Evolutionary conservation across 257 asterid genomes (phyloP).

Genomic region (Leptodermis oblonga): DNA sequence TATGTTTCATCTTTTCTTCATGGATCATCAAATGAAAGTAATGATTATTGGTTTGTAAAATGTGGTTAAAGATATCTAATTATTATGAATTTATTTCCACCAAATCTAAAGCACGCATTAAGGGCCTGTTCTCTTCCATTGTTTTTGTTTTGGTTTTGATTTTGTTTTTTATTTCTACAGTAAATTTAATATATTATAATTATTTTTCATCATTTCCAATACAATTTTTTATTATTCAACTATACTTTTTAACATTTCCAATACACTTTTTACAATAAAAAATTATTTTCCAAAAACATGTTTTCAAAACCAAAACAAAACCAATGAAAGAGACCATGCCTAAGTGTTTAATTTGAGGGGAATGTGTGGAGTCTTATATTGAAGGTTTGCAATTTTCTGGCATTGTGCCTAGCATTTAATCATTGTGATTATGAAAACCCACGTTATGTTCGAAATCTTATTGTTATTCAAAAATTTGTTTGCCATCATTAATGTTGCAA

Average conservation of each 20-base stretch:
- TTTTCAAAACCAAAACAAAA: too few relatives aligned
- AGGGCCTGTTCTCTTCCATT: too few relatives aligned
- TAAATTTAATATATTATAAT: too few relatives aligned
- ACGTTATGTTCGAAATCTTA: background rate
- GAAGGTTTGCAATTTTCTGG: background rate
- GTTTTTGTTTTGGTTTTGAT: too few relatives aligned
- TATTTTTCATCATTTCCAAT: too few relatives aligned
- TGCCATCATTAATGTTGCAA: background rate
- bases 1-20: background rate
- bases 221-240: too few relatives aligned
- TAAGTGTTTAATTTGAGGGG: slow-evolving; percentile 10
- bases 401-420: background rate
- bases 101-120: background rate
- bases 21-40: background rate
- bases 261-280: too few relatives aligned
- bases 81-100: background rate
- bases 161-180: too few relatives aligned
- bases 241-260: too few relatives aligned
- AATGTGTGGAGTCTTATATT: background rate
- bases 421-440: background rate
- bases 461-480: background rate
- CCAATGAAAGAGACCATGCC: too few relatives aligned
- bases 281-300: too few relatives aligned
- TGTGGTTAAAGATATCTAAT: background rate
- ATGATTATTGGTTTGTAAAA: background rate